Conservation (phyloP, 306 rosid genomes). For the Begonia fuchsioides region DNA sequence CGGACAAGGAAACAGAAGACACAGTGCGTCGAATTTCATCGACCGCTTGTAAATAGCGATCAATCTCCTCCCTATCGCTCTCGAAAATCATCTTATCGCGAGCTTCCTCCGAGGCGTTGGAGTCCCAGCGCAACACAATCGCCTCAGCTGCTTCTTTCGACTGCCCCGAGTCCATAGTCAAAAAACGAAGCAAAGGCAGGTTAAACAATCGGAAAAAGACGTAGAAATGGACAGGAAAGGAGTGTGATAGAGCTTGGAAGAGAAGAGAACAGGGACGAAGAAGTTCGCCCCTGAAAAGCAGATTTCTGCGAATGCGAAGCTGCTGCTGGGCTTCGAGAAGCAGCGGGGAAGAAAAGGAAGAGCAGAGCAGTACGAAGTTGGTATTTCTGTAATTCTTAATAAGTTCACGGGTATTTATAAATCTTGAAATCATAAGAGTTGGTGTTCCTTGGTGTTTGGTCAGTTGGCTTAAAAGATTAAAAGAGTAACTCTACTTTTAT, state of each 20-base stretch:
- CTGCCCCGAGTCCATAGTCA: conserved; percentile 17
- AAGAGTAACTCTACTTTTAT: too few species aligned
- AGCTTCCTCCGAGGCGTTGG: conserved; percentile 74
- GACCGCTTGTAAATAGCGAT: conserved; percentile 72
- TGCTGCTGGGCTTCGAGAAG: too few species aligned
- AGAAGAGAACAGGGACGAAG: too few species aligned
- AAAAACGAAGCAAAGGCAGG: not conserved
- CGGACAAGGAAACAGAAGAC: conserved; percentile 40
- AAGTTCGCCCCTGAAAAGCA: too few species aligned
- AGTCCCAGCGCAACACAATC: conserved; percentile 85
- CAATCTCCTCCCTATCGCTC: conserved; percentile 54
- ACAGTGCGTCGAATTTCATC: conserved; percentile 85
- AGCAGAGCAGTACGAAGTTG: too few species aligned
- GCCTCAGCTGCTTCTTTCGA: conserved; percentile 56
- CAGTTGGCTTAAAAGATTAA: too few species aligned
- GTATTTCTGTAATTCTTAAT: too few species aligned
- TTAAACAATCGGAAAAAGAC: not conserved
- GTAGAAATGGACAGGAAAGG: not conserved
- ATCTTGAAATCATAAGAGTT: too few species aligned
- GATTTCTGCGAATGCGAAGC: too few species aligned
- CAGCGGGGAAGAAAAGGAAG: too few species aligned
- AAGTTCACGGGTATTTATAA: too few species aligned
- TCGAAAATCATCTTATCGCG: conserved; percentile 75
- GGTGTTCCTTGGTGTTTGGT: too few species aligned
- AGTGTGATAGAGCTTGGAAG: not conserved